Evolutionary conservation across 305 asterid species (phyloP), one percentile per base, ranked within the genome.

Genomic region (Plantago coronopus): DNA sequence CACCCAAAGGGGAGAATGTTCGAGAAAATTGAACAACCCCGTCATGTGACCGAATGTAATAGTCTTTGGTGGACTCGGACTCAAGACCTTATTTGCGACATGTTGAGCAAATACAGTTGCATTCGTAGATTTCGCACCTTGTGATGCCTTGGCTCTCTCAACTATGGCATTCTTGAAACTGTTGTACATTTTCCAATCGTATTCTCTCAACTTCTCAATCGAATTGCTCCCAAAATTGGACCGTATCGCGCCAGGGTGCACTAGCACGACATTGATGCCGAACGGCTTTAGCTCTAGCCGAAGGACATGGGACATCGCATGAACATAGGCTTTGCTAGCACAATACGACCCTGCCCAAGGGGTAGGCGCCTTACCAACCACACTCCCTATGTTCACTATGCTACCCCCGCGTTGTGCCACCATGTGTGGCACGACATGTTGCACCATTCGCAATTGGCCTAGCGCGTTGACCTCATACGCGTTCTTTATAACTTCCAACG

Each of bases 331-430:
- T 58, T 87, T 87, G 57, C 71, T 78, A 18, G 91, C 85, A 7
- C 91, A 84, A 53, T 87, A 87, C 5, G 89, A 76, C 17, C 94
- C 91, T 0, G 88, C 87, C 96, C 96, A 83, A 0, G 96, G 94
- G 4, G 96, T 82, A 0, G 96, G 83, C 29, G 78, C 87, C 56
- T 69, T 74, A 56, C 84, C 96, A 0, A 79, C 94, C 3, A 87
- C 68, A 12, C 94, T 87, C 59, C 94, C 94, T 0, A 87, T 42
- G 17, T 83, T 87, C 22, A 87, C 94, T 23, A 87, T 79, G 7
- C 25, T 66, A 23, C 94, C 95, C 0, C 72, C 17, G 2, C 77
- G 63, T 13, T 54, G 70, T 0, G 74, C 59, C 4, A 77, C 87
- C 94, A 87, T 87, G 54, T 85, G 81, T 2, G 96, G 96, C 57